Evolutionary conservation across 768 basidiomycete species (phyloP).

Genomic region (Suillus subaureus): DNA sequence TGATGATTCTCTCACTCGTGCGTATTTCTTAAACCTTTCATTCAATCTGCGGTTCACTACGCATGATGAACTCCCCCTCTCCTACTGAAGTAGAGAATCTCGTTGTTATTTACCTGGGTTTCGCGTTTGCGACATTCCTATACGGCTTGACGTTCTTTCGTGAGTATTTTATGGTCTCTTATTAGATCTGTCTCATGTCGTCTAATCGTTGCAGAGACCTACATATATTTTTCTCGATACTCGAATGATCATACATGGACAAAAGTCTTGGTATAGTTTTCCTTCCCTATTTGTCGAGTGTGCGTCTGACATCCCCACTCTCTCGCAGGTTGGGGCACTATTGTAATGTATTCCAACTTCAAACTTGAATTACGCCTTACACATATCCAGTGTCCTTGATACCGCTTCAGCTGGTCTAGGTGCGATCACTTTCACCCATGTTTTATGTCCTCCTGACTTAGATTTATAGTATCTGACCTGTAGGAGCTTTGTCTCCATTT

Average conservation of each 20-base stretch:
- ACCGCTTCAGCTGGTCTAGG: slow-evolving; percentile 28
- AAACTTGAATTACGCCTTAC: background rate
- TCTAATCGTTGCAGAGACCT: slow-evolving; percentile 20
- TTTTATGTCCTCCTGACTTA: slow-evolving; percentile 10
- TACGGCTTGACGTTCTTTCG: slow-evolving; percentile 39
- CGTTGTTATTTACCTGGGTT: slow-evolving; percentile 29
- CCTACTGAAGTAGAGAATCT: slow-evolving; percentile 28
- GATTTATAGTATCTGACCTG: slow-evolving; percentile 28
- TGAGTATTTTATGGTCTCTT: slow-evolving; percentile 11
- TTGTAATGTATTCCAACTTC: slow-evolving; percentile 13
- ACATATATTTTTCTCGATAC: slow-evolving; percentile 33
- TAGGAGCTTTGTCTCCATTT: slow-evolving; percentile 12
- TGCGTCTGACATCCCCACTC: background rate
- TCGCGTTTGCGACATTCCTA: slow-evolving; percentile 26
- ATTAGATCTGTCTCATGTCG: background rate
- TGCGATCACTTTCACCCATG: slow-evolving; percentile 12
- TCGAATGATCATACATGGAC: slow-evolving; percentile 21
- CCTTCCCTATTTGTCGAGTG: background rate
- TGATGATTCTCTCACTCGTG: background rate
- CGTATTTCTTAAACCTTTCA: background rate
- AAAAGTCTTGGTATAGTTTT: slow-evolving; percentile 23
- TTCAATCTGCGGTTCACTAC: background rate
- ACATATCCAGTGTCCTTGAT: slow-evolving; percentile 21
- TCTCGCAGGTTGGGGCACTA: slow-evolving; percentile 22
- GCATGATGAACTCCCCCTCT: slow-evolving; percentile 24